Base-by-base conservation (phyloP, 305 asterid species). In the Rubia balearica region DNA sequence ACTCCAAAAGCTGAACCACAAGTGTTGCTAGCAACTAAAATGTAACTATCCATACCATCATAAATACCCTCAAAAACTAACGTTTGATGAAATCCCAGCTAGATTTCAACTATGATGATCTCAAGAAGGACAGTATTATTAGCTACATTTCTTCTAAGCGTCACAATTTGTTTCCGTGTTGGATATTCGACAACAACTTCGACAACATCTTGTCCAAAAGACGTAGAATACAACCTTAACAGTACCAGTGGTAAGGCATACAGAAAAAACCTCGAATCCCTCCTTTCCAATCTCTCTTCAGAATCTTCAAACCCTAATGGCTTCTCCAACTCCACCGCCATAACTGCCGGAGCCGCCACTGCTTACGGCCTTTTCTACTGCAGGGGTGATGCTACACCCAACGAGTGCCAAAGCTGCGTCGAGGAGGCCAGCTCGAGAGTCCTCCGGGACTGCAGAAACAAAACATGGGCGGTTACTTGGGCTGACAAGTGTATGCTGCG, bases 301-400 rank as follows among this genome's bases (percentile, higher is more conserved):
- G 61, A 67, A 19, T 65, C 67, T 66, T 53, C 65, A 0, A 22
- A 8, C 3, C 12, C 14, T 8, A 10, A 61, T 36, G 16, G 7
- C 21, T 79, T 75, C 65, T 59, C 63, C 51, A 65, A 59, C 7
- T 19, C 30, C 62, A 46, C 73, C 0, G 24, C 40, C 2, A 64
- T 70, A 5, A n/a, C 14, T 0, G 1, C 36, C 27, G n/a, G 5
- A 6, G n/a, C 71, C 48, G 27, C 77, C 3, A 57, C 27, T 13
- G 63, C 30, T 11, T 59, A 72, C 13, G 83, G 83, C 49, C 68
- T 72, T 30, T 75, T 68, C 36, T 57, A 72, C 43, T 75, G 80
- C 67, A 67, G 73, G 2, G 80, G 73, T 22, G 80, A 76, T 19
- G 10, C 60, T 22, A 17, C 7, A 6, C 11, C 46, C 2, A 36